Evolutionary conservation across 345 rosid genomes (phyloP), one percentile per base, ranked within the genome.

Genomic region (Reutealis trisperma): DNA sequence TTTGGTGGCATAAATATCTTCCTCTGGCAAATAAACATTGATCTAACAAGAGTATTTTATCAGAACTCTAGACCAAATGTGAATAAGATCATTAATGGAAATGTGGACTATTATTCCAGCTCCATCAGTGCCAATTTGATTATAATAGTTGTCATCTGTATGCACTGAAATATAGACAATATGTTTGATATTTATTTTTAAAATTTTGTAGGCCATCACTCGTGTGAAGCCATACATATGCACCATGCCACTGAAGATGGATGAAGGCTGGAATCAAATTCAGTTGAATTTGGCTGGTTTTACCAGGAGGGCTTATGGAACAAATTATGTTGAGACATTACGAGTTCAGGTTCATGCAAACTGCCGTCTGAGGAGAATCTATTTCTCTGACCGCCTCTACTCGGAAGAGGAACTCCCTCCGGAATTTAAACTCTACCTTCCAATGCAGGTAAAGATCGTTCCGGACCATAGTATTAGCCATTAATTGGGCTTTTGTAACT

Each of bases 321-420:
- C 97, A 80, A 96, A 96, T 83, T 96, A 93, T 45, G 94, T 94
- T 4, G 99, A 93, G 87, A 96, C 99, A 15, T 79, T 93, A 78
- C 85, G 97, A 62, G 97, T 96, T 85, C 99, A 93, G 92, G 88
- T 96, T 78, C 99, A 96, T 80, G 98, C 97, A 63, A 93, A 92
- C 78, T 96, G 98, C 83, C 95, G 95, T 15, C 87, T 93, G 30
- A 86, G 98, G 77, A 87, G 98, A 81, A 90, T 96, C 79, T 96
- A 93, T 80, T 96, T 96, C 84, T 88, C 99, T 1, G 97, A 92
- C 62, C 94, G 97, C 63, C 86, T 96, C 64, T 96, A 96, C 88
- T 92, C 97, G 0, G 99, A 96, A 70, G 99, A 93, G 86, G 99
- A 96, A 83, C 97, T 96, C 70, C 99, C 99, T 18, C 98, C 98